These are phyloP conservation scores for Salicornia ramosissima DNA, from an alignment of 148 eudicot species.

Conservation along the genomic window DNA sequence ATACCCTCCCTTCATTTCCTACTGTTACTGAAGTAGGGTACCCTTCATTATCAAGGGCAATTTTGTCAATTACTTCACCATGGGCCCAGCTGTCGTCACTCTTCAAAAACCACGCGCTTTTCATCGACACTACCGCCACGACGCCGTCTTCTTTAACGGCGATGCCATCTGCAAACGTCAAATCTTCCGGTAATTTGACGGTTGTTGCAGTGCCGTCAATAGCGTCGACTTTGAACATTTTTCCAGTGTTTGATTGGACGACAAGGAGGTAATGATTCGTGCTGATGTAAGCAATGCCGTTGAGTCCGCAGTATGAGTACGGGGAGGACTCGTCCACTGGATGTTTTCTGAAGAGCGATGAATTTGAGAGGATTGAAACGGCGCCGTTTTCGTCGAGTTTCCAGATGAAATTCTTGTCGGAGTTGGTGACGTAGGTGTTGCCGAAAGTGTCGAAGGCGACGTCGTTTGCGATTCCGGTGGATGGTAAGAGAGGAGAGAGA, in stretches of 20 bases:
- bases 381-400: conserved; percentile 46
- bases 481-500: conserved; percentile 44
- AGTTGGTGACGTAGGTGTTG: conserved; percentile 80
- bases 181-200: conserved; percentile 41
- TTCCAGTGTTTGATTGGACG: conserved; percentile 74
- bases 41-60: conserved; percentile 59
- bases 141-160: conserved; percentile 63
- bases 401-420: conserved; percentile 63
- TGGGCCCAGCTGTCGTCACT: conserved; percentile 63
- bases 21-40: conserved; percentile 52
- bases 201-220: conserved; percentile 52
- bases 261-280: conserved; percentile 58
- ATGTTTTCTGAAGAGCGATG: conserved; percentile 35
- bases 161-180: conserved; percentile 55
- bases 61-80: conserved; percentile 70
- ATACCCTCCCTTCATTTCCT: conserved; percentile 66
- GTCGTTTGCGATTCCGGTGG: conserved; percentile 50
- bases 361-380: conserved; percentile 50
- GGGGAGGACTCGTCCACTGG: conserved; percentile 32
- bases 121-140: conserved; percentile 48
- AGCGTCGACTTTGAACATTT: conserved; percentile 58
- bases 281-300: conserved; percentile 54
- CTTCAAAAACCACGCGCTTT: conserved; percentile 50
- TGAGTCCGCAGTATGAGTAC: conserved; percentile 51
- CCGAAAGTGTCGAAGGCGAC: conserved; percentile 64